These are phyloP conservation scores for Claviceps quebecensis DNA, from an alignment of 2,329 filamentous ascomycete genomes.

Conservation along the genomic window DNA sequence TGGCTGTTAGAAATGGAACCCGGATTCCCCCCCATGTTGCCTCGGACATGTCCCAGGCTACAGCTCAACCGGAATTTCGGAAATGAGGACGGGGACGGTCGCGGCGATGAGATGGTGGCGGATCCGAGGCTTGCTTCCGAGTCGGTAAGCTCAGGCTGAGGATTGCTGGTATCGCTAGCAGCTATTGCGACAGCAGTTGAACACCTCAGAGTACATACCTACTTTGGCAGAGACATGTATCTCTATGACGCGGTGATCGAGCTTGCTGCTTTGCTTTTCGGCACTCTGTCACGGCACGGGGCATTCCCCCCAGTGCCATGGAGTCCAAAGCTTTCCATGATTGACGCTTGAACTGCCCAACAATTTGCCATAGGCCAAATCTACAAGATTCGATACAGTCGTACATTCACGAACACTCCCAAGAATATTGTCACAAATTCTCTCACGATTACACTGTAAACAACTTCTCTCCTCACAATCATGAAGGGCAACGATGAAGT, in stretches of 20 bases:
- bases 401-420: no score
- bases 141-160: neutral
- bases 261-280: neutral
- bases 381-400: no score
- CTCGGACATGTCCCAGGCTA: no score
- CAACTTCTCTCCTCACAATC: conserved; percentile 2
- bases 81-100: no score
- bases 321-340: neutral
- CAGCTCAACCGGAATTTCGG: no score
- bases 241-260: conserved; percentile 6
- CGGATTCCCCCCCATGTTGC: no score
- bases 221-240: neutral
- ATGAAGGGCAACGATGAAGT: conserved; percentile 17
- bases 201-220: neutral
- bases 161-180: neutral
- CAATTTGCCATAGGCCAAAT: neutral
- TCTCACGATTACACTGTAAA: neutral
- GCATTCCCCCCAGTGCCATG: neutral
- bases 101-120: no score
- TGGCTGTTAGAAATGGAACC: no score
- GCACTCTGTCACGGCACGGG: no score
- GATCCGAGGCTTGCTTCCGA: no score
- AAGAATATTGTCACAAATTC: no score
- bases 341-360: neutral
- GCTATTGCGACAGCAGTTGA: neutral